These are phyloP conservation scores for Linnemannia schmuckeri DNA, from an alignment of 192 early-diverging fungal genomes.

Conservation along the genomic window DNA sequence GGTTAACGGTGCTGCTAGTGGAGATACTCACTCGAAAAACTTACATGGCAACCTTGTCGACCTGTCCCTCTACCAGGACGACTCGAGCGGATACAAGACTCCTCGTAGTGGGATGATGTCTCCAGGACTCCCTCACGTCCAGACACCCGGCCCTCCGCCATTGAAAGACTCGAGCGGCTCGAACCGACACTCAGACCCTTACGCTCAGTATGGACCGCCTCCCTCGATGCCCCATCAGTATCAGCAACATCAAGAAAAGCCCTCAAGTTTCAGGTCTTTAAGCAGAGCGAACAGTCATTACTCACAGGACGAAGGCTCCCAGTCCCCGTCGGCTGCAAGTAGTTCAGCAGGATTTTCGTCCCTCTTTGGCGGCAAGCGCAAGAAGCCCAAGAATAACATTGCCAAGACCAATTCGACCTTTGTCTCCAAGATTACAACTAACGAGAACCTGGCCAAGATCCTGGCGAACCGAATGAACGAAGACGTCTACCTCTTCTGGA, in stretches of 20 bases:
- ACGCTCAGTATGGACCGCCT: conserved; percentile 41
- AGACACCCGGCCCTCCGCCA: conserved; percentile 30
- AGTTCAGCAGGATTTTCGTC: conserved; percentile 49
- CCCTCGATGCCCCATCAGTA: conserved; percentile 22
- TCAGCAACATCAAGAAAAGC: conserved; percentile 18
- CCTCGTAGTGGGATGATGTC: conserved; percentile 34
- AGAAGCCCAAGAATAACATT: conserved; percentile 75
- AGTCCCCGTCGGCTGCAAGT: conserved; percentile 9
- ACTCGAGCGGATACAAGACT: conserved; percentile 20
- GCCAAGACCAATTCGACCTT: conserved; percentile 82
- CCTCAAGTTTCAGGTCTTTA: conserved; percentile 14
- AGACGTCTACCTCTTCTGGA: conserved; percentile 81
- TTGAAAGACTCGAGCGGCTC: conserved; percentile 36
- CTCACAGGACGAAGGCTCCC: conserved; percentile 34
- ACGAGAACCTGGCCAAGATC: conserved; percentile 78
- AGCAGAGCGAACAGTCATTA: conserved; percentile 37
- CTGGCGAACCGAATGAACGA: conserved; percentile 67
- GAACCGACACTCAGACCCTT: conserved; percentile 35
- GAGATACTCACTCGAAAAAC: conserved; percentile 18
- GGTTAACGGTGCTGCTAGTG: neutral
- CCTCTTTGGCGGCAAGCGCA: conserved; percentile 45
- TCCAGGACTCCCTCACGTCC: conserved; percentile 15
- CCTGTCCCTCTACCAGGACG: conserved; percentile 31
- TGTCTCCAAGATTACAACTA: conserved; percentile 77
- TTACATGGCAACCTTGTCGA: conserved; percentile 51